Percentiles rank a stretch among this genome's conserved stretches.
These are phyloP conservation scores for Entamoeba dispar DNA, from an alignment of 208 protist species.

Conservation along the genomic window DNA sequence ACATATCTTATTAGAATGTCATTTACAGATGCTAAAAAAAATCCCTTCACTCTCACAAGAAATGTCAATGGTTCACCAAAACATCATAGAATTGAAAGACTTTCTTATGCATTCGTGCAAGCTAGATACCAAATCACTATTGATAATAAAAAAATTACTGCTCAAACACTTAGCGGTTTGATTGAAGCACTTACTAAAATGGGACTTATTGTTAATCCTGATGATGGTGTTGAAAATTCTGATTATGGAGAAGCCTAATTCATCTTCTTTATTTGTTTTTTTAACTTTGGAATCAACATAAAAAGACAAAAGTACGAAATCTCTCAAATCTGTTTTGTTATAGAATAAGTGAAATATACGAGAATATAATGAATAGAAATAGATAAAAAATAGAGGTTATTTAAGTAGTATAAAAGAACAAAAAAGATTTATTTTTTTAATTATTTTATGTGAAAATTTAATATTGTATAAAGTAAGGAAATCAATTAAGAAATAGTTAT, in stretches of 20 bases:
- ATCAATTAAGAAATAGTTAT: too few species aligned
- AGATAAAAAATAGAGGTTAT: too few species aligned
- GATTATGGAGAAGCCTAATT: background rate
- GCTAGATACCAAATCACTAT: background rate
- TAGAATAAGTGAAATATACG: too few species aligned
- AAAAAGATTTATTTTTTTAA: too few species aligned
- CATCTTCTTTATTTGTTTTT: too few species aligned
- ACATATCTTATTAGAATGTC: background rate
- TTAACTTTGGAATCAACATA: too few species aligned
- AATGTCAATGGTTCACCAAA: background rate
- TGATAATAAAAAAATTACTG: background rate
- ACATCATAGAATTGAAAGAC: background rate
- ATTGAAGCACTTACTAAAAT: background rate
- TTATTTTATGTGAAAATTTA: too few species aligned
- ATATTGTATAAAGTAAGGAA: too few species aligned
- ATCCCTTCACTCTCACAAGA: background rate
- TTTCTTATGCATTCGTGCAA: background rate
- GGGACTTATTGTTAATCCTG: background rate
- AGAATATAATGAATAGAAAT: too few species aligned
- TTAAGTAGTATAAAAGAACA: too few species aligned
- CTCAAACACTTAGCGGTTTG: background rate
- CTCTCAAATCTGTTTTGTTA: too few species aligned
- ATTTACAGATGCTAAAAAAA: background rate
- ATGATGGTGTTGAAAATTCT: background rate
- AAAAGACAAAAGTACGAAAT: too few species aligned